Evolutionary conservation across 169 alveolate genomes (phyloP).

Genomic region (Perkinsus olseni): DNA sequence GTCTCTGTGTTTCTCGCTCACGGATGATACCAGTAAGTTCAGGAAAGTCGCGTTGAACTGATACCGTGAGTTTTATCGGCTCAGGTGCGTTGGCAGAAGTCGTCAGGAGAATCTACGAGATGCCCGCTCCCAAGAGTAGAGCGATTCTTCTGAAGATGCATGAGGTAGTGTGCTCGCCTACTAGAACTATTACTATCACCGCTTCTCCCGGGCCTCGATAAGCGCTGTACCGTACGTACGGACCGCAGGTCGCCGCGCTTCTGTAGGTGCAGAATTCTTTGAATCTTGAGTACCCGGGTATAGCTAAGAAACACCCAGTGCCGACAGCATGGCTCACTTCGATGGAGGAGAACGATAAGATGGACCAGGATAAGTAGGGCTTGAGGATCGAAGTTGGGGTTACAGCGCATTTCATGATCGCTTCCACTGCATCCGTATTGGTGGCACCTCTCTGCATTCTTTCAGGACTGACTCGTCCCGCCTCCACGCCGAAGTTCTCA

Average conservation of each 20-base stretch:
- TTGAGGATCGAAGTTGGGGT: not conserved
- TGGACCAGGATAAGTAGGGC: not conserved
- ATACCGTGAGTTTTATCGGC: not conserved
- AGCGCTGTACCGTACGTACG: no score
- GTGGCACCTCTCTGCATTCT: not conserved
- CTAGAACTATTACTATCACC: no score
- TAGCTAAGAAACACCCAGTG: not conserved
- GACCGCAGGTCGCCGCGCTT: not conserved
- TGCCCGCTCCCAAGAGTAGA: not conserved
- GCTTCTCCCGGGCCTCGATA: no score
- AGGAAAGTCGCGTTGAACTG: not conserved
- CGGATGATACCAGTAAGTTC: not conserved
- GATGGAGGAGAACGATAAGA: slow-evolving; percentile 12
- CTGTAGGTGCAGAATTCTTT: not conserved
- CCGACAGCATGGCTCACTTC: not conserved
- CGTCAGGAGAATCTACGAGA: not conserved
- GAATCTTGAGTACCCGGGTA: not conserved
- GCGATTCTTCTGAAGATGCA: not conserved
- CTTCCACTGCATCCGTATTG: not conserved
- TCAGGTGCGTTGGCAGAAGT: not conserved
- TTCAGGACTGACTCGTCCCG: slow-evolving; percentile 29
- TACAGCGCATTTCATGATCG: not conserved
- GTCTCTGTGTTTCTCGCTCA: not conserved
- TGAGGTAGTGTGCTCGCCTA: not conserved
- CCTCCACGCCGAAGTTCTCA: slow-evolving; percentile 37